A percentile compares a stretch with the other conserved stretches of the same genome.
These are phyloP conservation scores for Nidula niveotomentosa DNA, from an alignment of 1,284 basidiomycete genomes.

Conservation along the genomic window DNA sequence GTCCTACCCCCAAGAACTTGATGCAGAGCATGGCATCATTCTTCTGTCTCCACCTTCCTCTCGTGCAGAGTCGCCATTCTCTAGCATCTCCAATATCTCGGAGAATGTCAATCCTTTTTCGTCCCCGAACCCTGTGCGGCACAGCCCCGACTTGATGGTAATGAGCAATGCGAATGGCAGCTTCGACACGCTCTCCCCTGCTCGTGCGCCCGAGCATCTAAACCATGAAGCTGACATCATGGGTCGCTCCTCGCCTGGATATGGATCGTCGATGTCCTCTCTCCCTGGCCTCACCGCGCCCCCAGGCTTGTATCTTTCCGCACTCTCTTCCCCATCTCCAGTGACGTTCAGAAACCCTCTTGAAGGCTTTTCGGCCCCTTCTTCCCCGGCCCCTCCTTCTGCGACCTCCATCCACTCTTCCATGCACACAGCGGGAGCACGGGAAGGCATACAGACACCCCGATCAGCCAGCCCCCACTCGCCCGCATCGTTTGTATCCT, in stretches of 20 bases:
- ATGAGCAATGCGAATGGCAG: too few relatives aligned
- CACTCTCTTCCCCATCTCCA: neutral
- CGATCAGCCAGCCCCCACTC: neutral
- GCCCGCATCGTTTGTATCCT: neutral
- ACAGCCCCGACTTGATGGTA: too few relatives aligned
- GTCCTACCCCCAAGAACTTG: slow-evolving; percentile 36
- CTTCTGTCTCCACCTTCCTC: slow-evolving; percentile 43
- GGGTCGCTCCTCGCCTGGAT: neutral
- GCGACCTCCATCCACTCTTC: neutral
- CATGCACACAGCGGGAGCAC: neutral
- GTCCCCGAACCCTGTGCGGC: neutral
- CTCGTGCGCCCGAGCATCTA: neutral
- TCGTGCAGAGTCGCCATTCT: slow-evolving; percentile 37
- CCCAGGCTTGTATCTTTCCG: neutral
- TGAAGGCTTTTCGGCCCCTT: neutral
- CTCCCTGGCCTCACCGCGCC: neutral
- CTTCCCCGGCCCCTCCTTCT: neutral
- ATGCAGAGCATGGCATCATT: slow-evolving; percentile 39
- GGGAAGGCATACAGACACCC: neutral
- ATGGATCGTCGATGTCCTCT: too few relatives aligned
- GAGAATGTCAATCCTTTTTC: neutral
- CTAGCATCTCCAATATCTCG: slow-evolving; percentile 15
- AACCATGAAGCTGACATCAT: neutral
- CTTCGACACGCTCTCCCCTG: neutral
- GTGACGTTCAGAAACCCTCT: neutral